phyloP scores from a whole-genome alignment of 352 stramenopile genomes.

The Phytopythium montanum region DNA sequence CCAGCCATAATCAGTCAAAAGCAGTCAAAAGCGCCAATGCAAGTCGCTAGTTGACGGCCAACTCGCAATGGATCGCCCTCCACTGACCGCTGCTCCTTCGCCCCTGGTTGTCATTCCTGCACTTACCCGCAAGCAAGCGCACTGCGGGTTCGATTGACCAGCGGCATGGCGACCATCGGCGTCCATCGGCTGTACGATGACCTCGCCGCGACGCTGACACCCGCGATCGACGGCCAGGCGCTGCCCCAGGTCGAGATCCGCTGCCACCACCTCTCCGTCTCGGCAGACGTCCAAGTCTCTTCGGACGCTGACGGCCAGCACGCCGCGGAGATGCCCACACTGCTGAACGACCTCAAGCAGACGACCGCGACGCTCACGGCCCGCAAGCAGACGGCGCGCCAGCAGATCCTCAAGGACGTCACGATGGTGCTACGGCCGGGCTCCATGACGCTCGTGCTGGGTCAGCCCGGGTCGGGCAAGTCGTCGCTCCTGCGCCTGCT shows the following conservation, averaged over 20 bases:
- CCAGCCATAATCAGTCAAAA: background rate
- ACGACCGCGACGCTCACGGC: background rate
- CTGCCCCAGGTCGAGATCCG: conserved; percentile 30
- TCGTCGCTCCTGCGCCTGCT: conserved; percentile 11
- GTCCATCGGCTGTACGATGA: conserved; percentile 4
- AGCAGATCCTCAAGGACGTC: conserved; percentile 18
- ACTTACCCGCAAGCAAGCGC: background rate
- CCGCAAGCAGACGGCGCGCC: conserved; percentile 4
- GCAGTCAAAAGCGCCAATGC: background rate
- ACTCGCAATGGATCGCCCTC: background rate
- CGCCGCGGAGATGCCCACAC: conserved; percentile 8
- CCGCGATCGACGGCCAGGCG: background rate
- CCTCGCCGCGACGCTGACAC: conserved; percentile 12
- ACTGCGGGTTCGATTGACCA: background rate
- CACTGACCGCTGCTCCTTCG: background rate
- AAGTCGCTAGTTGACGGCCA: background rate
- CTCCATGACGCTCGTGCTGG: conserved; percentile 16
- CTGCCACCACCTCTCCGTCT: conserved; percentile 23
- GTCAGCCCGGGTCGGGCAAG: conserved; percentile 10
- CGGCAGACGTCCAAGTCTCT: conserved; percentile 21
- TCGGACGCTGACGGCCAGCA: conserved; percentile 13
- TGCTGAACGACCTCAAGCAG: conserved; percentile 9
- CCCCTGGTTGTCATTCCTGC: background rate
- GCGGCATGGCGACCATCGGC: background rate
- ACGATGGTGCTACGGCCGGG: conserved; percentile 10